A percentile compares a stretch with the other conserved stretches of the same genome.
These are phyloP conservation scores for Cucurbitaria berberidis DNA, from an alignment of 2,329 filamentous ascomycete genomes.

Conservation along the genomic window DNA sequence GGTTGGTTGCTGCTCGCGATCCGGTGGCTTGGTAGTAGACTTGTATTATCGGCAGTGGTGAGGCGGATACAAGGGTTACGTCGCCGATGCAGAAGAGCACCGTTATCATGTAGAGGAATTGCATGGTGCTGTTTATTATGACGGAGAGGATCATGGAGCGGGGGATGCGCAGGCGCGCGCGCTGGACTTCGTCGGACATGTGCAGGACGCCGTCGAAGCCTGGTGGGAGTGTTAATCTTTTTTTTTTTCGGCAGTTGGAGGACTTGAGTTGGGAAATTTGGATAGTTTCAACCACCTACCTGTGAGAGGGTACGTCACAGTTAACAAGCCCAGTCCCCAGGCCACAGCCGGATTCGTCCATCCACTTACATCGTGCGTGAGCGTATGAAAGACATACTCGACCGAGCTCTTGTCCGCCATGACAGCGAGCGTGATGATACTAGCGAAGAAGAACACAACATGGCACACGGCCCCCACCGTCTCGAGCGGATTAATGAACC, in stretches of 20 bases:
- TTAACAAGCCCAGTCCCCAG: constrained; percentile 47
- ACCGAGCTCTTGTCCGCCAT: constrained; percentile 49
- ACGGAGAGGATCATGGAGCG: constrained; percentile 53
- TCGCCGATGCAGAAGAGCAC: constrained; percentile 55
- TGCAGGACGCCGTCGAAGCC: constrained; percentile 57
- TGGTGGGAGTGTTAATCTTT: background rate
- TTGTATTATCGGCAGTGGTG: constrained; percentile 54
- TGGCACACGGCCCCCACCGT: constrained; percentile 54
- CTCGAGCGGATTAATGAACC: constrained; percentile 54
- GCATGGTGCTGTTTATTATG: constrained; percentile 50
- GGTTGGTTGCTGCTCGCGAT: constrained; percentile 48
- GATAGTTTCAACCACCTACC: constrained; percentile 2
- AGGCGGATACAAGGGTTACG: constrained; percentile 45
- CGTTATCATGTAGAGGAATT: constrained; percentile 51
- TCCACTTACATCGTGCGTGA: constrained; percentile 51
- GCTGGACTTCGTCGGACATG: constrained; percentile 38
- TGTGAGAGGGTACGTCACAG: constrained; percentile 33
- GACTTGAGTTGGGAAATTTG: constrained; percentile 6
- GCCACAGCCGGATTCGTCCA: constrained; percentile 54
- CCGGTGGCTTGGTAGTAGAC: constrained; percentile 50
- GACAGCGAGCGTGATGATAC: constrained; percentile 54
- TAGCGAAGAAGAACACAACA: constrained; percentile 56
- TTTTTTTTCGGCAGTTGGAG: too few species aligned
- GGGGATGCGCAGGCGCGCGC: constrained; percentile 27
- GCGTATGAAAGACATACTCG: constrained; percentile 53